These are phyloP conservation scores for Mayamaea pseudoterrestris DNA, from an alignment of 108 stramenopile genomes.

Conservation along the genomic window DNA sequence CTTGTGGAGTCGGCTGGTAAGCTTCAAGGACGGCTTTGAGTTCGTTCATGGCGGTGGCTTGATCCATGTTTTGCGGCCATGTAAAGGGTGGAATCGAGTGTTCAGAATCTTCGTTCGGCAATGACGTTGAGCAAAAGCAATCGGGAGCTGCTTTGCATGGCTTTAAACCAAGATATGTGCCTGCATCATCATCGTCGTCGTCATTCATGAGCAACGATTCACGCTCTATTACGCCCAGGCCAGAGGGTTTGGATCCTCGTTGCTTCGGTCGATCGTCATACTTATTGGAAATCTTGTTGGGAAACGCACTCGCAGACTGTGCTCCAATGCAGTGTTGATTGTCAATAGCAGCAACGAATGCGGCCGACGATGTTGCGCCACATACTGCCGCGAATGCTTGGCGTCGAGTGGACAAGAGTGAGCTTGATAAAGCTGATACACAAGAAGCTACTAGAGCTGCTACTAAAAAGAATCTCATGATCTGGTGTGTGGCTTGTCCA, in stretches of 20 bases:
- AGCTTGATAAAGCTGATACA: too few relatives aligned
- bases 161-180: conserved; percentile 67
- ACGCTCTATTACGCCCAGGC: conserved; percentile 49
- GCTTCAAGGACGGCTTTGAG: conserved; percentile 38
- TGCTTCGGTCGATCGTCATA: conserved; percentile 81
- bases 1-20: conserved; percentile 62
- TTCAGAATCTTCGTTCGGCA: conserved; percentile 46
- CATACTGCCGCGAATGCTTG: too few relatives aligned
- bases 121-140: conserved; percentile 75
- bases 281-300: conserved; percentile 63
- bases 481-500: too few relatives aligned
- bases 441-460: too few relatives aligned
- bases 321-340: too few relatives aligned
- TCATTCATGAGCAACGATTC: too few relatives aligned
- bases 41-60: conserved; percentile 41
- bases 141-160: conserved; percentile 74
- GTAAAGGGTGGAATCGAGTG: conserved; percentile 57
- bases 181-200: conserved; percentile 26
- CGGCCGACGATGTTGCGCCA: too few relatives aligned
- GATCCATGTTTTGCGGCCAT: conserved; percentile 32
- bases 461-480: too few relatives aligned
- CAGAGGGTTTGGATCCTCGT: conserved; percentile 59
- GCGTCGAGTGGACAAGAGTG: too few relatives aligned
- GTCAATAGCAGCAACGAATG: too few relatives aligned
- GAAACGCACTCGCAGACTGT: conserved; percentile 54